Evolutionary conservation across 495 filamentous ascomycete genomes (phyloP), one percentile per base, ranked within the genome.

Genomic region (Aspergillus mulundensis): DNA sequence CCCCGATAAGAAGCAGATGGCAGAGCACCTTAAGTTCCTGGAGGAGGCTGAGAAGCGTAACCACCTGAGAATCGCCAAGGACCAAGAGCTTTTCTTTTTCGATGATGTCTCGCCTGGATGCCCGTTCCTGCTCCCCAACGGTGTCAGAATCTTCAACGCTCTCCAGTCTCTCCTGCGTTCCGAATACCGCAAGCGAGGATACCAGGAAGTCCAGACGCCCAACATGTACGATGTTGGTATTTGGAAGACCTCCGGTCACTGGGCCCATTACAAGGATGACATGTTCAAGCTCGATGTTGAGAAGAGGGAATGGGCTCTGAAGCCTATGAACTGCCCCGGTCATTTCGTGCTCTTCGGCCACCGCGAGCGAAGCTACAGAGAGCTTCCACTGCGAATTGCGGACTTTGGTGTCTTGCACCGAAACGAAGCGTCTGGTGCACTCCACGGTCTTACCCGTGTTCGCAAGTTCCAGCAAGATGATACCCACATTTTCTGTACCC

Each of bases 301-400:
- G 65, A 96, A 97, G 79, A 85, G 90, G 53, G 82, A 87, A 40
- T 80, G 71, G 73, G 78, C 72, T 47, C 79, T 98, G 39, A 98
- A 98, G 76, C 94, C 95, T 32, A 98, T 98, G 94, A 97, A 97
- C 72, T 98, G 94, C 73, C 94, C 95, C 3, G 90, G 88, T 7
- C 89, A 94, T 70, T 88, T 85, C 61, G 69, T 89, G 23, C 79
- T 95, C 54, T 95, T 94, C 67, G 80, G 74, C 15, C 86, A 89
- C 66, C 79, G 87, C 50, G 91, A 88, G 59, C 81, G 86, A 61
- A 91, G 84, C 67, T 94, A 98, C 74, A 79, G 87, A 55, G 92
- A 98, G 65, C 73, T 97, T 52, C 94, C 94, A 46, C 81, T 93
- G 70, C 79, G 92, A 59, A 82, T 95, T 71, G 93, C 95, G 19